Evolutionary conservation across 2,329 filamentous ascomycete genomes (phyloP), one percentile per base, ranked within the genome.

Genomic region (Leptographium wingfieldii): DNA sequence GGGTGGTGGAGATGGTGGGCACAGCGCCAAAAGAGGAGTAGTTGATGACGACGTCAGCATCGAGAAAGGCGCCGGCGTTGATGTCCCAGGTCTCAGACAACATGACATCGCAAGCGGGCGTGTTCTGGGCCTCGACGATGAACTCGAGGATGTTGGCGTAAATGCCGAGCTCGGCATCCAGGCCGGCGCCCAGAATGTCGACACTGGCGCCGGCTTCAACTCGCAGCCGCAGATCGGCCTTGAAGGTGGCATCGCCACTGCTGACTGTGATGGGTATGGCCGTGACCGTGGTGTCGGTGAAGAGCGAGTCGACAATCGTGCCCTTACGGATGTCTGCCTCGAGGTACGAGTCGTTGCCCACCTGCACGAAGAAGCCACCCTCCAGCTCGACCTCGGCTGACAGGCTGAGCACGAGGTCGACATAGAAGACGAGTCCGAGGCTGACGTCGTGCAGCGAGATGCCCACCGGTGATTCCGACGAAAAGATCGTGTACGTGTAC

Each of bases 141-240:
- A 82, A 80, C 65, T 83, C 76, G n/a, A 80, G 73, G 7, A 84
- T 67, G 69, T 82, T 77, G 60, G 76, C 74, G 66, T 73, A 82
- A 52, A 82, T 69, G 52, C 71, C 72, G 16, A 77, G 62, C 64
- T 75, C 73, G 40, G 76, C 73, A 63, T 73, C 75, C 27, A 76
- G 71, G 49, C 72, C 71, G 61, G 73, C 63, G 31, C 67, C 66
- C 25, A 69, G 55, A 5, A 69, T 65, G 1, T 71, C 69, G 19
- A 74, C 69, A 33, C 70, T 65, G 19, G 74, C 67, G 52, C 73
- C 77, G 53, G 75, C 73, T 65, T 80, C 74, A 3, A 76, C 71
- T 58, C 77, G 77, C 6, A 83, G 69, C 25, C 78, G 78, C 12
- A 83, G 75, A 48, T 75, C 72, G 25, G 79, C 78, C 49, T 74